Base-by-base conservation (phyloP, 2,329 filamentous ascomycete genomes). In the Fusarium liriodendri region DNA sequence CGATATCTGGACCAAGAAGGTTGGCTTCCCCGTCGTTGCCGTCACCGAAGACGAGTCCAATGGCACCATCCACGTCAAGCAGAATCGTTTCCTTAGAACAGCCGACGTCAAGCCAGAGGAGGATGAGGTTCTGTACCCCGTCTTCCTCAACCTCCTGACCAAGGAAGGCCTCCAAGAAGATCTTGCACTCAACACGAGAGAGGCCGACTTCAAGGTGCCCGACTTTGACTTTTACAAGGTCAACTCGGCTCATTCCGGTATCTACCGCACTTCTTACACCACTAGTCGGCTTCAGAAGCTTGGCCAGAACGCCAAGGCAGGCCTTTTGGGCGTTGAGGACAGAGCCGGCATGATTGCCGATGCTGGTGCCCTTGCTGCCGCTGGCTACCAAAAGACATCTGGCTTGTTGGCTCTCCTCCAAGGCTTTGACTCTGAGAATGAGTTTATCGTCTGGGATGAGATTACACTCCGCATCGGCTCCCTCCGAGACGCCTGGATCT, bases 1-100 rank as follows among this genome's bases (percentile, higher is more conserved):
- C 92, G 93, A 95, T 64, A 94, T 96, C 75, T 98, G 96, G 96
- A 98, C 96, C 61, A 98, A 98, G 88, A 93, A 98, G 79, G 93
- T 98, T 66, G 96, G 96, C 62, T 98, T 93, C 84, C 96, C 96
- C 1, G 95, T 98, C 42, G 89, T 98, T 54, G 93, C 93, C 9
- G 95, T 98, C 32, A 94, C 93, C 68, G 87, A 91, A 65, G 78
- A 83, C 61, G 89, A 91, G 27, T 86, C 87, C 29, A 88, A 92
- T 57, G 92, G 90, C 69, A 92, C 91, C 22, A 95, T 98, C 78
- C 92, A 92, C 71, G 87, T 98, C 74, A 97, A 97, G 88, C 96
- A 98, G 84, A 98, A 98, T 84, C 94, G 96, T 62, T 98, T 98
- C 88, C 86, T 98, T 72, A 90, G 95, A 68, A 98, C 96, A 14